Percentiles rank a stretch among this genome's conserved stretches.
These are phyloP conservation scores for Colletotrichum cordylinicola DNA, from an alignment of 2,329 filamentous ascomycete genomes.

Conservation along the genomic window DNA sequence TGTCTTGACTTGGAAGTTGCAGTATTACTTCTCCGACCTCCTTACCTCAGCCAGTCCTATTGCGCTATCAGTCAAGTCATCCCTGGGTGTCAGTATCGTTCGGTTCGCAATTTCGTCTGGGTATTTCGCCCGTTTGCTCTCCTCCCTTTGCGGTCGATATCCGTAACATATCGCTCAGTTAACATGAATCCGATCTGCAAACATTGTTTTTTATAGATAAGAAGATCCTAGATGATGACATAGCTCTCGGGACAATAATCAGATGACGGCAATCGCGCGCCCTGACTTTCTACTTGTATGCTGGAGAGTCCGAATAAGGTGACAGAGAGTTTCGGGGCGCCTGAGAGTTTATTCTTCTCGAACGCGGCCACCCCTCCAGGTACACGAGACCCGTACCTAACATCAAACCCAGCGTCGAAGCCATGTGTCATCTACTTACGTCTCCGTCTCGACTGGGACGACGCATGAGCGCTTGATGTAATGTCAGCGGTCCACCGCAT, in stretches of 20 bases:
- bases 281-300: background rate
- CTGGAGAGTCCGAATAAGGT: background rate
- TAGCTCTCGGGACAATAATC: background rate
- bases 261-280: background rate
- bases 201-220: background rate
- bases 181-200: background rate
- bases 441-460: background rate
- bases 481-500: background rate
- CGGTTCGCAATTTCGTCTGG: background rate
- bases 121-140: background rate
- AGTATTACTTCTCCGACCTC: slow-evolving; percentile 1
- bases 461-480: background rate
- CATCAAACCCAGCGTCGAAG: background rate
- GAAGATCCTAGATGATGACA: background rate
- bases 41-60: slow-evolving; percentile 1
- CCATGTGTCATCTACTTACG: slow-evolving; percentile 1
- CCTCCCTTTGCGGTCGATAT: background rate
- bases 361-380: background rate
- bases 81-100: background rate
- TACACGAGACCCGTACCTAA: background rate
- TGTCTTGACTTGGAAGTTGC: background rate
- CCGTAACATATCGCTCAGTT: background rate
- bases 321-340: background rate
- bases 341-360: background rate
- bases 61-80: background rate